Percentiles rank a stretch among this genome's conserved stretches.
Conservation (phyloP, 805 yeast species). For the Candida maltosa region DNA sequence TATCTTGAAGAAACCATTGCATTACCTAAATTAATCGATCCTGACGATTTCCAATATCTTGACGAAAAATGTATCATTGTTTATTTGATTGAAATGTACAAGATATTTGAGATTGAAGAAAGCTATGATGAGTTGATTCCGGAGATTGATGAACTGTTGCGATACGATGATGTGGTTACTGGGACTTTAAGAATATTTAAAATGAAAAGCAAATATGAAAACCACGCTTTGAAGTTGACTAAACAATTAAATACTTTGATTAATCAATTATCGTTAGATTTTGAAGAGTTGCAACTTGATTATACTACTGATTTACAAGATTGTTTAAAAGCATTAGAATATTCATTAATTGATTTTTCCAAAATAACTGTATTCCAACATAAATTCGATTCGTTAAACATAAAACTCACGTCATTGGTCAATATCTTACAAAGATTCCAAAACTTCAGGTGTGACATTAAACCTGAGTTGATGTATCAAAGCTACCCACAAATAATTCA, state of each 20-base stretch:
- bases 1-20: slow-evolving; percentile 33
- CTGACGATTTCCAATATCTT: slow-evolving; percentile 52
- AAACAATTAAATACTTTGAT: slow-evolving; percentile 7
- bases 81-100: slow-evolving; percentile 59
- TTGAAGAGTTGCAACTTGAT: too few species aligned
- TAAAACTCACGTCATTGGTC: too few species aligned
- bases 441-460: slow-evolving; percentile 5
- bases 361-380: too few species aligned
- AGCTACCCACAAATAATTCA: slow-evolving; percentile 13
- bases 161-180: not conserved
- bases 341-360: too few species aligned
- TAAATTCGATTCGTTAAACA: too few species aligned
- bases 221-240: not conserved
- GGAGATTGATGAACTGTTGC: not conserved
- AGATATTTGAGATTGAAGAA: slow-evolving; percentile 24
- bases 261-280: slow-evolving; percentile 3
- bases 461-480: slow-evolving; percentile 11
- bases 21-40: slow-evolving; percentile 51
- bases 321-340: too few species aligned
- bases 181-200: slow-evolving; percentile 1
- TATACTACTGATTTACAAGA: too few species aligned
- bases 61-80: slow-evolving; percentile 62
- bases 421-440: slow-evolving; percentile 8
- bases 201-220: slow-evolving; percentile 2
- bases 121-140: not conserved